Conservation (phyloP, 2,329 filamentous ascomycete genomes). For the Fusarium guadeloupense region DNA sequence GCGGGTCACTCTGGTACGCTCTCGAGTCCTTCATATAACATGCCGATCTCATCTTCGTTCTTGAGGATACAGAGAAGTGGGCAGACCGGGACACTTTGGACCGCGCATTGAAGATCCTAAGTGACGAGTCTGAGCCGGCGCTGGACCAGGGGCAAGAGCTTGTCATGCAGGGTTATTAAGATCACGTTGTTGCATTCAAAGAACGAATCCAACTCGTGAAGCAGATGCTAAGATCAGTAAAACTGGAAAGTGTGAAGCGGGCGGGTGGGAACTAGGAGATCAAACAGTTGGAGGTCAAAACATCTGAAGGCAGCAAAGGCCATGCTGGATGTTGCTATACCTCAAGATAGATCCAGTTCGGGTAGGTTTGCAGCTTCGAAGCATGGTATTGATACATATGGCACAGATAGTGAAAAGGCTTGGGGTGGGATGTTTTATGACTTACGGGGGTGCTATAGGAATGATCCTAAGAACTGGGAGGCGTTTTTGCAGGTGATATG, state of each 20-base stretch:
- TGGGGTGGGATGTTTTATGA: not conserved
- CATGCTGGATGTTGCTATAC: not conserved
- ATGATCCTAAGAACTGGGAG: not conserved
- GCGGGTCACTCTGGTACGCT: not conserved
- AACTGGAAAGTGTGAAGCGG: not conserved
- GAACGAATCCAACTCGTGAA: not conserved
- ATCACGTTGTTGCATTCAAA: not conserved
- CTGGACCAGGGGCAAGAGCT: not conserved
- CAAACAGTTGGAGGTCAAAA: not conserved
- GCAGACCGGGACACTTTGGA: not conserved
- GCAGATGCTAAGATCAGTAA: not conserved
- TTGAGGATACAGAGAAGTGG: not conserved
- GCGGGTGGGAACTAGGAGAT: not conserved
- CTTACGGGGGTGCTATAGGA: not conserved
- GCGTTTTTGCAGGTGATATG: not conserved
- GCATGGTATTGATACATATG: not conserved
- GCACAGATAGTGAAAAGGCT: not conserved
- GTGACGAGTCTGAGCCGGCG: not conserved
- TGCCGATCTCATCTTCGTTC: not conserved
- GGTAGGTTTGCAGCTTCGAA: not conserved
- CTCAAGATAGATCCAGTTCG: not conserved
- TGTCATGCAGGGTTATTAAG: not conserved
- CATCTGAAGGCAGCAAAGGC: not conserved
- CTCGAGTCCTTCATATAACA: not conserved
- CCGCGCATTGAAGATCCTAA: not conserved